A percentile compares a stretch with the other conserved stretches of the same genome.
phyloP scores from a whole-genome alignment of 108 stramenopile species.

The Cyclotella atomus region DNA sequence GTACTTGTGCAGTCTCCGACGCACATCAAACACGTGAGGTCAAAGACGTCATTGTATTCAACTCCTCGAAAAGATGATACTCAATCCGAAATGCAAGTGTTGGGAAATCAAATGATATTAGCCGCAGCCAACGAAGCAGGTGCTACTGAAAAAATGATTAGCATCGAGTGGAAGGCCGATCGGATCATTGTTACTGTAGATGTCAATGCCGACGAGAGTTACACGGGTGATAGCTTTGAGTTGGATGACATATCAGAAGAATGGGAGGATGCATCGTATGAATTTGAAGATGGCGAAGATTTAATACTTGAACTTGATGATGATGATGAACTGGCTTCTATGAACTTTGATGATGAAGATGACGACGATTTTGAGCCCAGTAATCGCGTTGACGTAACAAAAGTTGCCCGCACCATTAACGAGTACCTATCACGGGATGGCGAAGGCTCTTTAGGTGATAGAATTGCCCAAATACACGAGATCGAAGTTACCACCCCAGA shows the following conservation, averaged over 20 bases:
- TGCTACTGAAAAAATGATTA: constrained; percentile 36
- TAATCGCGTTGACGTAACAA: constrained; percentile 47
- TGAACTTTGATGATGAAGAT: constrained; percentile 12
- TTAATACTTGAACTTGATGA: too few species aligned
- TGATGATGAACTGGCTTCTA: constrained; percentile 3
- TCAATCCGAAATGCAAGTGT: constrained; percentile 1
- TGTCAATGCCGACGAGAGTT: constrained; percentile 37
- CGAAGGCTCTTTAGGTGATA: constrained; percentile 35
- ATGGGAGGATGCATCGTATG: constrained; percentile 19
- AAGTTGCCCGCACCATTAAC: constrained; percentile 70
- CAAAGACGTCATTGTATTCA: neutral
- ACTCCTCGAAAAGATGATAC: neutral
- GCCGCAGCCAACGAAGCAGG: constrained; percentile 25
- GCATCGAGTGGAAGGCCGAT: constrained; percentile 68
- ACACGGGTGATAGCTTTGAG: neutral
- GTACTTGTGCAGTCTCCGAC: neutral
- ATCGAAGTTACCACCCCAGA: constrained; percentile 84
- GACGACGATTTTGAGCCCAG: constrained; percentile 20
- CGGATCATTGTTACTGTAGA: constrained; percentile 64
- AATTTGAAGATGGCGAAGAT: too few species aligned
- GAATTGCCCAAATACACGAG: constrained; percentile 61
- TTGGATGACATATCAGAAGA: constrained; percentile 33
- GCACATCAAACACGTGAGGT: neutral
- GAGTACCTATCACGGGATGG: constrained; percentile 49
- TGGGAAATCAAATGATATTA: constrained; percentile 18